Base-by-base conservation (phyloP, 1,284 basidiomycete genomes). In the Rhodofomes roseus region DNA sequence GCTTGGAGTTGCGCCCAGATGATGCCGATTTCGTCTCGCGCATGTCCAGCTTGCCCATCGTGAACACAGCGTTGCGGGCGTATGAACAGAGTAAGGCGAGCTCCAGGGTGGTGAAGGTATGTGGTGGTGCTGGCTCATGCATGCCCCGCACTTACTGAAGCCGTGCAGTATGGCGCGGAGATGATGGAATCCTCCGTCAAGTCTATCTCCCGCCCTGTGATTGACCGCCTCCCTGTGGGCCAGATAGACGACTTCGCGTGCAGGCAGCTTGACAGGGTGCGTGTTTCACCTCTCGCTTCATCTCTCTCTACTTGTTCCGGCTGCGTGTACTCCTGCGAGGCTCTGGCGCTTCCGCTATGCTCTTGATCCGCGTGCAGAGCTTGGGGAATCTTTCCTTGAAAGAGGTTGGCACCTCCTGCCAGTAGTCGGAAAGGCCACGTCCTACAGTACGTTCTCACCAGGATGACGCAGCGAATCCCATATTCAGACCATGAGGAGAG, bases 201-300 rank as follows among this genome's bases (percentile, higher is more conserved):
- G 72, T 82, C 88, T 31, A 87, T 95, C 55, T 93, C 92, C 12
- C 80, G 86, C 9, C 93, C 93, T n/a, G 92, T 95, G 54, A 90
- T 93, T 60, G 85, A 90, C 63, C 84, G 89, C 48, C 77, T 95
- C 0, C 91, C 84, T 44, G 87, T 84, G 57, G 86, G 85, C 61
- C 87, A 89, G 68, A 76, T 94, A n/a, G 93, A 95, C 65, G 91
- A 92, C 62, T 95, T 95, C 73, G 93, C 93, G 1, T 92, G 90
- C 69, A 81, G 91, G 56, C 92, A 95, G 70, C 79, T 95, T 50
- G 92, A 95, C 73, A 80, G 85, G 68, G 86, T 92, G 63, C 66
- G 86, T 77, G 20, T 8, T 41, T 50, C 44, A 8, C n/a, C 31
- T 34, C 36, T 7, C 9, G 1, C 29, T 16, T 52, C 20, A 6